Conservation (phyloP, 2,329 filamentous ascomycete genomes). For the Scorias spongiosa region DNA sequence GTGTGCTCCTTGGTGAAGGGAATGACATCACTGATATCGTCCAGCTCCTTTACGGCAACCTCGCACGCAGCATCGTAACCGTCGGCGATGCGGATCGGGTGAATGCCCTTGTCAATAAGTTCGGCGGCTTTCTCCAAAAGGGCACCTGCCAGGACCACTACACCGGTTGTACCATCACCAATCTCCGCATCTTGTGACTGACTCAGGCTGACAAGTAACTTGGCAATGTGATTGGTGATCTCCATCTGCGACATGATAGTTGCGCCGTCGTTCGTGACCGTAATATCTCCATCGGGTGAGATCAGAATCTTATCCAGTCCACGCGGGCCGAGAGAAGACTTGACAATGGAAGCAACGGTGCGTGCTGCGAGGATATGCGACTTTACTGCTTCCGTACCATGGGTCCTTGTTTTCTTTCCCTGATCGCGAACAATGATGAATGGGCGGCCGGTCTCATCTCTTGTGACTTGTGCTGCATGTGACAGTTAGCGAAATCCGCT, state of each 20-base stretch:
- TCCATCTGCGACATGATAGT: conserved; percentile 97
- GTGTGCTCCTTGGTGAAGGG: conserved; percentile 69
- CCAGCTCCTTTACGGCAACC: conserved; percentile 82
- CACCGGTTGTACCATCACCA: conserved; percentile 92
- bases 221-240: conserved; percentile 95
- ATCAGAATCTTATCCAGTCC: conserved; percentile 99
- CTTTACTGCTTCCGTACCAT: conserved; percentile 94
- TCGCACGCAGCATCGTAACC: conserved; percentile 97
- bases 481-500: conserved; percentile 8
- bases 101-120: conserved; percentile 98
- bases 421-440: conserved; percentile 99
- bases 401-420: conserved; percentile 92
- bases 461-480: conserved; percentile 55
- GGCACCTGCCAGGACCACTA: conserved; percentile 88
- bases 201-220: conserved; percentile 88
- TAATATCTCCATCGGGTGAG: conserved; percentile 96
- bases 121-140: conserved; percentile 93
- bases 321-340: conserved; percentile 86
- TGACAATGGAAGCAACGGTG: conserved; percentile 93
- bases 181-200: conserved; percentile 99
- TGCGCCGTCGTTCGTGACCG: conserved; percentile 95
- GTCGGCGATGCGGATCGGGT: conserved; percentile 95
- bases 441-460: conserved; percentile 91
- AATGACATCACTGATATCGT: conserved; percentile 83
- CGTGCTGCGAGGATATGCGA: conserved; percentile 93